phyloP scores from a whole-genome alignment of 2,329 filamentous ascomycete species.

The Monilinia laxa region DNA sequence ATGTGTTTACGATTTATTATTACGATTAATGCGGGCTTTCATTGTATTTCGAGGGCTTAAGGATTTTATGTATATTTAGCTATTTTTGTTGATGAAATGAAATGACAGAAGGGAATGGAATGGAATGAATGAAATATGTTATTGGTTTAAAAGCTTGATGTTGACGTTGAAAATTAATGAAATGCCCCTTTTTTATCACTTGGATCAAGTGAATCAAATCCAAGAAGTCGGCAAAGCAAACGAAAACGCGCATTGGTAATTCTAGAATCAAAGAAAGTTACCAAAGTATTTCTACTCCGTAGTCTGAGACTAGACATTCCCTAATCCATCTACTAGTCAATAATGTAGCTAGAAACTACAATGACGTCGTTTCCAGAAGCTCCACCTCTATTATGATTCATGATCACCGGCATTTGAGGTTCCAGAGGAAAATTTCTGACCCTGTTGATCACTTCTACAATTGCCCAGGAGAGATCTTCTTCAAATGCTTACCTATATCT shows the following conservation, averaged over 20 bases:
- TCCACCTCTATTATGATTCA: neutral
- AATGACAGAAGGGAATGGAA: no score
- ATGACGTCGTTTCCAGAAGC: neutral
- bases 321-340: neutral
- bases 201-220: neutral
- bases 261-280: neutral
- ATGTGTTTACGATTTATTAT: constrained; percentile 5
- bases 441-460: no score
- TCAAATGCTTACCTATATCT: no score
- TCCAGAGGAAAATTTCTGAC: neutral
- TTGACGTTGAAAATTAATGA: neutral
- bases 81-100: neutral
- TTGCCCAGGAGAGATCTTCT: no score
- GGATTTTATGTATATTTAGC: constrained; percentile 12
- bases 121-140: neutral
- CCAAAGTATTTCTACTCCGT: neutral
- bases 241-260: neutral
- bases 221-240: neutral
- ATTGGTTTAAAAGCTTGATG: neutral
- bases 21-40: neutral
- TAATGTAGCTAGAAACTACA: neutral
- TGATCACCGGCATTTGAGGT: neutral
- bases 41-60: neutral
- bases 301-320: neutral
- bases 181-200: neutral